phyloP scores from a whole-genome alignment of 306 rosid genomes.

The Ochetophila trinervis region DNA sequence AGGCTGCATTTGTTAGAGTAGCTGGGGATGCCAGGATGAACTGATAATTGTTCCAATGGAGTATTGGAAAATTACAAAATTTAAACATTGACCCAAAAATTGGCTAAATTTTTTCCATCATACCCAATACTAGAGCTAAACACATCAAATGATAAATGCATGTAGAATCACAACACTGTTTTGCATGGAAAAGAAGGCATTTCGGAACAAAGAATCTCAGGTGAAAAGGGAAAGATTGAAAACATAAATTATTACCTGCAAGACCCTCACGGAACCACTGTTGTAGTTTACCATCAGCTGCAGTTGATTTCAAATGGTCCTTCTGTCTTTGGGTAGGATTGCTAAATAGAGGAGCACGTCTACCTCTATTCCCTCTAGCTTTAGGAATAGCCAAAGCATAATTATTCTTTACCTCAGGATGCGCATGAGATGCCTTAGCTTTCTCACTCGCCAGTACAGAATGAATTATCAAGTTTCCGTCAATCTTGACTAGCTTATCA shows the following conservation, averaged over 20 bases:
- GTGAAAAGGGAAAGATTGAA: background rate
- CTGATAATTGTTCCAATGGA: too few relatives aligned
- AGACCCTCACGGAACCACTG: slow-evolving; percentile 99
- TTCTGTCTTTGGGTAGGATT: slow-evolving; percentile 50
- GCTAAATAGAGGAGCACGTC: slow-evolving; percentile 50
- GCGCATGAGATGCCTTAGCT: slow-evolving; percentile 58
- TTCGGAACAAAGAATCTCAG: background rate
- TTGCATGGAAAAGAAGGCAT: too few relatives aligned
- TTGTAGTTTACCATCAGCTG: slow-evolving; percentile 83
- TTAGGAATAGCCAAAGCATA: slow-evolving; percentile 75
- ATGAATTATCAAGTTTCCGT: slow-evolving; percentile 93
- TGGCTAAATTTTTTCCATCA: too few relatives aligned
- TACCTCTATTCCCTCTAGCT: slow-evolving; percentile 58
- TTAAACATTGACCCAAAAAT: too few relatives aligned
- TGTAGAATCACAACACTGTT: too few relatives aligned
- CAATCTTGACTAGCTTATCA: slow-evolving; percentile 88
- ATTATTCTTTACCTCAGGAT: slow-evolving; percentile 36
- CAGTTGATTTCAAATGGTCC: slow-evolving; percentile 54
- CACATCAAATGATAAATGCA: too few relatives aligned
- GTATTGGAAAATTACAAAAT: too few relatives aligned
- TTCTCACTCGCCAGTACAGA: slow-evolving; percentile 93
- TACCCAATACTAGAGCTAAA: too few relatives aligned
- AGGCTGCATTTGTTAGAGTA: too few relatives aligned
- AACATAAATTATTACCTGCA: slow-evolving; percentile 56
- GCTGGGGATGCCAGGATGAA: too few relatives aligned